These are phyloP conservation scores for Vitis amurensis DNA, from an alignment of 164 flowering plant genomes.

Conservation along the genomic window DNA sequence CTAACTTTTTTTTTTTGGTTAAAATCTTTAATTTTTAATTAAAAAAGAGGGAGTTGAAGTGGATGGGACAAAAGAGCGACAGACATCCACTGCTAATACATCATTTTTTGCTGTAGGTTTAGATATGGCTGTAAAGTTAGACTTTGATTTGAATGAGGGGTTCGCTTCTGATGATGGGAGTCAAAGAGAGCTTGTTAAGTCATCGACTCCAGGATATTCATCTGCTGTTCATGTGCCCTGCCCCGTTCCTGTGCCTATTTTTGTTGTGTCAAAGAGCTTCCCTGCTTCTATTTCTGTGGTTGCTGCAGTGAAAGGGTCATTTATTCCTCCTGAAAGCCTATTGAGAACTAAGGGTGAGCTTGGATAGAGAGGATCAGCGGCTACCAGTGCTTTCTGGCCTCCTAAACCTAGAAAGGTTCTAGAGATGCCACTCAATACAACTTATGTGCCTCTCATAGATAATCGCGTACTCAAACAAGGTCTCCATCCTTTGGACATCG, in stretches of 20 bases:
- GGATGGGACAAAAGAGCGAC: conserved; percentile 37
- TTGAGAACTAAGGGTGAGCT: conserved; percentile 57
- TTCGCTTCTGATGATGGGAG: conserved; percentile 66
- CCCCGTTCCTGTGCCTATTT: conserved; percentile 39
- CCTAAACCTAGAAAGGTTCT: conserved; percentile 80
- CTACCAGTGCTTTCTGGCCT: conserved; percentile 93
- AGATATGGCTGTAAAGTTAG: conserved; percentile 50
- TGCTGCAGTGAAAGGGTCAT: conserved; percentile 86
- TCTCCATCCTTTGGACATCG: conserved; percentile 64
- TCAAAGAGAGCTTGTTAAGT: conserved; percentile 35
- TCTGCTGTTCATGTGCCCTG: conserved; percentile 33
- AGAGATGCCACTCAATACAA: conserved; percentile 37
- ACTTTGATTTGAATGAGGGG: conserved; percentile 92
- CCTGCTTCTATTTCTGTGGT: conserved; percentile 78
- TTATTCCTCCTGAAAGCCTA: conserved; percentile 72
- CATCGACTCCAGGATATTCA: conserved; percentile 22
- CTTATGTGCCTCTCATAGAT: conserved; percentile 22
- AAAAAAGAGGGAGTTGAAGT: conserved; percentile 24
- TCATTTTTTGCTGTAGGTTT: conserved; percentile 30
- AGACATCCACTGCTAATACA: conserved; percentile 34
- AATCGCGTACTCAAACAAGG: conserved; percentile 29
- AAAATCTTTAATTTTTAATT: too few relatives aligned
- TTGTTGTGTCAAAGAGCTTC: conserved; percentile 37
- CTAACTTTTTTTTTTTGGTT: too few relatives aligned
- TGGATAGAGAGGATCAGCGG: conserved; percentile 98